A percentile compares a stretch with the other conserved stretches of the same genome.
These are phyloP conservation scores for Lipomyces chichibuensis DNA, from an alignment of 805 yeast species.

Conservation along the genomic window DNA sequence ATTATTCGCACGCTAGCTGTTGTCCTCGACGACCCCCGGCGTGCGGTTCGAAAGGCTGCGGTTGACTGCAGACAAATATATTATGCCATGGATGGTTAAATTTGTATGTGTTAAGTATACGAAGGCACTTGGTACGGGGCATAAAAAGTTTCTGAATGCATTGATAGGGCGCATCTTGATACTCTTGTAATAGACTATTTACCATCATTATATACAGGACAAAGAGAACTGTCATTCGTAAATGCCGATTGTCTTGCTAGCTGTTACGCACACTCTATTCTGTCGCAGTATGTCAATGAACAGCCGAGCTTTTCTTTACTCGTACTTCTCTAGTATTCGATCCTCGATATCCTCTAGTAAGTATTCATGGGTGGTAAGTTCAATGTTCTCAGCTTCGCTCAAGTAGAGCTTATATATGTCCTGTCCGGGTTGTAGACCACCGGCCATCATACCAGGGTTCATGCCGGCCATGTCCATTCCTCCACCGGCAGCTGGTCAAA, in stretches of 20 bases:
- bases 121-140: not conserved
- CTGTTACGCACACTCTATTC: not conserved
- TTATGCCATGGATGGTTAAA: constrained; percentile 48
- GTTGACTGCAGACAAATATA: constrained; percentile 79
- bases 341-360: constrained; percentile 64
- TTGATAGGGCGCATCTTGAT: not conserved
- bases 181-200: constrained; percentile 2
- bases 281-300: not conserved
- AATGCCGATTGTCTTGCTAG: not conserved
- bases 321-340: constrained; percentile 47
- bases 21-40: constrained; percentile 71
- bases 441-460: constrained; percentile 54
- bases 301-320: not conserved
- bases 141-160: not conserved
- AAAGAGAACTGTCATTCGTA: not conserved
- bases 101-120: not conserved
- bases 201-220: not conserved
- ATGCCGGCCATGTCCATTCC: constrained; percentile 45
- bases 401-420: constrained; percentile 63
- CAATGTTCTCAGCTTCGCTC: constrained; percentile 73
- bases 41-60: constrained; percentile 75
- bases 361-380: constrained; percentile 60
- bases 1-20: constrained; percentile 54
- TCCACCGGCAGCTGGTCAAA: constrained; percentile 45
- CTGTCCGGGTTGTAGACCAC: constrained; percentile 48